phyloP scores from a whole-genome alignment of 2,329 filamentous ascomycete genomes.

The Elsinoe arachidis region DNA sequence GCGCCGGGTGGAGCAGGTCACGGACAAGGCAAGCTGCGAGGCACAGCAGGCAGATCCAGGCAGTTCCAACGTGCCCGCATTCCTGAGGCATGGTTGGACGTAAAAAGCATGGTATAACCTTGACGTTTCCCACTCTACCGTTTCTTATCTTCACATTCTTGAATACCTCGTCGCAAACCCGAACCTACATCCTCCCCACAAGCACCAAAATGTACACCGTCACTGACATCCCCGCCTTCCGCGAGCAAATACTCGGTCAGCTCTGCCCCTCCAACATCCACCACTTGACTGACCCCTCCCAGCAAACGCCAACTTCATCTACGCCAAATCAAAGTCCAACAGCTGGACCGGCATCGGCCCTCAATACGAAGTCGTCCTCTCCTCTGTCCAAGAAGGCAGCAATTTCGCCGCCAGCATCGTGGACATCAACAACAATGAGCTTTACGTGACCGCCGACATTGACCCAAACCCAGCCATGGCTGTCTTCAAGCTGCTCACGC shows the following conservation, averaged over 20 bases:
- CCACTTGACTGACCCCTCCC: not conserved
- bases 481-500: not conserved
- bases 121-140: not conserved
- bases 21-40: not conserved
- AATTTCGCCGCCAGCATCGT: constrained; percentile 6
- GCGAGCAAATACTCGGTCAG: constrained; percentile 5
- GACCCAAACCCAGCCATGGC: constrained; percentile 3
- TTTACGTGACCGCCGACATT: not conserved
- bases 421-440: constrained; percentile 8
- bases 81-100: not conserved
- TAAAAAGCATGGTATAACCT: not conserved
- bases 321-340: not conserved
- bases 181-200: not conserved
- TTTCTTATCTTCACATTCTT: not conserved
- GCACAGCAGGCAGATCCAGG: too few relatives aligned
- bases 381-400: constrained; percentile 2
- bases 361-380: constrained; percentile 10
- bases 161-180: not conserved
- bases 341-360: constrained; percentile 1
- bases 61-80: not conserved
- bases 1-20: not conserved
- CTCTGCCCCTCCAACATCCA: not conserved
- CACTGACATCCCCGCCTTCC: constrained; percentile 9
- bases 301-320: constrained; percentile 9
- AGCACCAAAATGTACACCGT: constrained; percentile 10